Conservation (phyloP, 108 stramenopile genomes). For the Fragilariopsis cylindrus region DNA sequence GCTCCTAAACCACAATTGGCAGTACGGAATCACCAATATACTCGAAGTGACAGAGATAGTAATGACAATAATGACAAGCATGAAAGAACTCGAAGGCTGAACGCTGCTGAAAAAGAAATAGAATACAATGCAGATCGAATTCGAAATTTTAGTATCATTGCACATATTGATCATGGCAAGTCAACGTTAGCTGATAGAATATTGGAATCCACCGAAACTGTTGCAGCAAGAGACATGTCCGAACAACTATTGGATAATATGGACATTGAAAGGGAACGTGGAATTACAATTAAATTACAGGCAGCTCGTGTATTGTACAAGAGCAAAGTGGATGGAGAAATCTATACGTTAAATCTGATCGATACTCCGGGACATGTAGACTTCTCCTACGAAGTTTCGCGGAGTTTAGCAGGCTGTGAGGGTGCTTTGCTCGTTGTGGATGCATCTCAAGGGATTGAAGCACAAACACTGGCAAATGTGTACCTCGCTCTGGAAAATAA, state of each 20-base stretch:
- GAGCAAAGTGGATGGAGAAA: conserved; percentile 77
- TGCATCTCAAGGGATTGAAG: conserved; percentile 98
- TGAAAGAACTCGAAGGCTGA: not conserved
- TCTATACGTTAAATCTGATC: conserved; percentile 67
- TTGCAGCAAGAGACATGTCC: conserved; percentile 90
- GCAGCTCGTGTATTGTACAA: conserved; percentile 94
- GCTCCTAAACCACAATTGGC: not conserved
- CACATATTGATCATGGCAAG: conserved; percentile 59
- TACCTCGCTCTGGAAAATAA: conserved; percentile 96
- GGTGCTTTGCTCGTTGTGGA: conserved; percentile 99
- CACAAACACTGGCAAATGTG: conserved; percentile 98
- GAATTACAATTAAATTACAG: conserved; percentile 98
- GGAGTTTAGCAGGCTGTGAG: conserved; percentile 98
- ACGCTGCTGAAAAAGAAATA: conserved; percentile 12
- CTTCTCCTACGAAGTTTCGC: conserved; percentile 95
- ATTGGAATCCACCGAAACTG: conserved; percentile 87
- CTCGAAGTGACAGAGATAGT: not conserved
- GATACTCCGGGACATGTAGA: conserved; percentile 95
- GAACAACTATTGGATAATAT: conserved; percentile 95
- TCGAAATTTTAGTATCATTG: conserved; percentile 98
- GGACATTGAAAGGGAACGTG: conserved; percentile 97
- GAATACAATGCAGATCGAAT: conserved; percentile 75
- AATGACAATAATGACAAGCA: not conserved
- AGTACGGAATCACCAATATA: not conserved
- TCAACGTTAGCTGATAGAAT: conserved; percentile 95